Percentiles rank a stretch among this genome's conserved stretches.
Evolutionary conservation across 768 basidiomycete species (phyloP).

Genomic region (Trametes elegans): DNA sequence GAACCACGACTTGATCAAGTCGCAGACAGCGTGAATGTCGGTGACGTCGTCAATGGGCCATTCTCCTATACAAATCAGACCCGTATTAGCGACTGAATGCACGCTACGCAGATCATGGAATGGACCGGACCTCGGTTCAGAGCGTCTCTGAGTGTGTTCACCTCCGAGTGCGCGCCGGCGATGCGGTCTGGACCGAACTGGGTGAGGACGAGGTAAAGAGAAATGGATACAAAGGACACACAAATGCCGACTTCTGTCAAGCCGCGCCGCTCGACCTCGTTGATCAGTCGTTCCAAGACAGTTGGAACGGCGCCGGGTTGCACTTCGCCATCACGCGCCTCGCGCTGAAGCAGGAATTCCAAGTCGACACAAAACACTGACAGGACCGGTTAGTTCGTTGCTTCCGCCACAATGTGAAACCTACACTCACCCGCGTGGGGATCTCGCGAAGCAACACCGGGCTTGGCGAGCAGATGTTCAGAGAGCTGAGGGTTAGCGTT

Average conservation of each 20-base stretch:
- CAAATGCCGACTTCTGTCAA: conserved; percentile 83
- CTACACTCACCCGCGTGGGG: conserved; percentile 61
- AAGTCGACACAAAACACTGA: conserved; percentile 71
- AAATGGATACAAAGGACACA: conserved; percentile 35
- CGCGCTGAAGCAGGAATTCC: conserved; percentile 64
- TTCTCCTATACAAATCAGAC: conserved; percentile 49
- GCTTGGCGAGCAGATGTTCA: conserved; percentile 68
- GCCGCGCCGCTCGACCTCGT: conserved; percentile 73
- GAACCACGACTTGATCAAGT: conserved; percentile 85
- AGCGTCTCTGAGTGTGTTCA: conserved; percentile 66
- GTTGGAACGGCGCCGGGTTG: conserved; percentile 60
- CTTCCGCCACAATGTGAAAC: neutral
- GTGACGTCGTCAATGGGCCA: conserved; percentile 55
- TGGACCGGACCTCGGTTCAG: conserved; percentile 61
- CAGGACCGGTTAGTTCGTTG: neutral
- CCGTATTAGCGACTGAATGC: neutral
- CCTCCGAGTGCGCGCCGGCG: conserved; percentile 70
- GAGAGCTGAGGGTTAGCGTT: conserved; percentile 70
- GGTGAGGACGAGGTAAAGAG: neutral
- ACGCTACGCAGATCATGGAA: too few species aligned
- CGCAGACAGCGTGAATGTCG: conserved; percentile 83
- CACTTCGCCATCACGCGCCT: conserved; percentile 49
- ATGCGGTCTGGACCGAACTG: conserved; percentile 62
- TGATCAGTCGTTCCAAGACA: conserved; percentile 62
- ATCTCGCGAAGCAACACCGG: conserved; percentile 60